Evolutionary conservation across 2,329 filamentous ascomycete species (phyloP).

Genomic region (Penicillium capsulatum): DNA sequence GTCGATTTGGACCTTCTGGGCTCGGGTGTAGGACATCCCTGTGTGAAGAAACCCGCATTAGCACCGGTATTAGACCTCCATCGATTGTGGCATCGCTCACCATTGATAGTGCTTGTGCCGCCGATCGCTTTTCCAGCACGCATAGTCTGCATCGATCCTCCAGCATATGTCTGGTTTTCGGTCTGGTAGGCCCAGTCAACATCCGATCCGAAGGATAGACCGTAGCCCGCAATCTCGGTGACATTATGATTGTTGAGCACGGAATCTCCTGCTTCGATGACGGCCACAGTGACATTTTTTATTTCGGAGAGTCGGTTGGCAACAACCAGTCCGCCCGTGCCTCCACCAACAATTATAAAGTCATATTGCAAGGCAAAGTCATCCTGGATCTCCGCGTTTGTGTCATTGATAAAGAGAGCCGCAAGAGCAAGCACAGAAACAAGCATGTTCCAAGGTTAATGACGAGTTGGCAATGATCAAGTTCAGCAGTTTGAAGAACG

Average conservation of each 20-base stretch:
- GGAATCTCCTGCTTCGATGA: conserved; percentile 34
- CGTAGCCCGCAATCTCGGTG: conserved; percentile 24
- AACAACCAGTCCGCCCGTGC: conserved; percentile 34
- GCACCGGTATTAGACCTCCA: not conserved
- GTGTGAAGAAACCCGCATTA: not conserved
- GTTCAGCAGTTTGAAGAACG: no score
- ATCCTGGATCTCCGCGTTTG: conserved; percentile 9
- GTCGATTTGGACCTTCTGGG: conserved; percentile 38
- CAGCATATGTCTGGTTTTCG: conserved; percentile 40
- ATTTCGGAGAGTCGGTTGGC: conserved; percentile 36
- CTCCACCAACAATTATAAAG: conserved; percentile 36
- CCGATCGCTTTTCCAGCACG: conserved; percentile 44
- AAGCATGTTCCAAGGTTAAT: conserved; percentile 12
- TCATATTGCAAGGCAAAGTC: conserved; percentile 22
- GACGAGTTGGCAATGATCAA: not conserved
- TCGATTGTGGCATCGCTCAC: conserved; percentile 11
- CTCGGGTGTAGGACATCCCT: conserved; percentile 41
- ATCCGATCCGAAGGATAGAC: conserved; percentile 29
- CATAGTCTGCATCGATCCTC: conserved; percentile 31
- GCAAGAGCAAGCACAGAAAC: conserved; percentile 3
- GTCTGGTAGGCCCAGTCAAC: conserved; percentile 45
- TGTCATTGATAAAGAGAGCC: conserved; percentile 8
- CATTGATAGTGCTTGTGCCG: conserved; percentile 46
- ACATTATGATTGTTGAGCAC: conserved; percentile 29
- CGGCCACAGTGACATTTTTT: conserved; percentile 24